These are phyloP conservation scores for Globisporangium rhizosaccharum DNA, from an alignment of 352 stramenopile species.

Conservation along the genomic window DNA sequence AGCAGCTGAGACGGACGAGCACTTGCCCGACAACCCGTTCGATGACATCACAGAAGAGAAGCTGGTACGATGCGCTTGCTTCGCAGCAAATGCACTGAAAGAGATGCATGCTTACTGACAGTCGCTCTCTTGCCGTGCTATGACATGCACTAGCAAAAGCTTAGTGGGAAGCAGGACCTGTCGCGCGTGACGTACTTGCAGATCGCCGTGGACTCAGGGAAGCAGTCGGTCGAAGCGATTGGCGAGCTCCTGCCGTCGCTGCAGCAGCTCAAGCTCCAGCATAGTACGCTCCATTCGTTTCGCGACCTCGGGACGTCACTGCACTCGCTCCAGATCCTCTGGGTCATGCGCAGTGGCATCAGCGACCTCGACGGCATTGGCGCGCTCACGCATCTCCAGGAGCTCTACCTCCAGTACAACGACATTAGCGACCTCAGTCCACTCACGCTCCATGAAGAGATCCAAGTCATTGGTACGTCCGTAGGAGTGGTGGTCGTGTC, in stretches of 20 bases:
- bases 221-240: constrained; percentile 80
- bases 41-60: constrained; percentile 78
- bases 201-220: constrained; percentile 65
- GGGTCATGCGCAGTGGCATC: constrained; percentile 58
- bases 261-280: constrained; percentile 50
- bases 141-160: constrained; percentile 32
- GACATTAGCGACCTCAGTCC: constrained; percentile 74
- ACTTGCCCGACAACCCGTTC: constrained; percentile 59
- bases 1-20: constrained; percentile 13
- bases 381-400: constrained; percentile 65
- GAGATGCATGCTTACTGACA: background rate
- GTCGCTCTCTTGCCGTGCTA: background rate
- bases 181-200: constrained; percentile 44
- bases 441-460: constrained; percentile 80
- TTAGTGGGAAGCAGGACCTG: constrained; percentile 60
- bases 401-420: constrained; percentile 80
- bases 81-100: background rate
- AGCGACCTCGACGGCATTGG: constrained; percentile 83
- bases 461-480: constrained; percentile 59
- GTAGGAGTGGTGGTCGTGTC: background rate
- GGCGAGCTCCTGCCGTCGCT: constrained; percentile 73
- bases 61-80: constrained; percentile 23
- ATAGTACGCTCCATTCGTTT: constrained; percentile 70
- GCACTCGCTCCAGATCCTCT: constrained; percentile 57
- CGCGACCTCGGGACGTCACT: constrained; percentile 81